Percentiles rank a stretch among this genome's conserved stretches.
Evolutionary conservation across 1,284 basidiomycete species (phyloP).

Genomic region (Fomitiporia mediterranea): DNA sequence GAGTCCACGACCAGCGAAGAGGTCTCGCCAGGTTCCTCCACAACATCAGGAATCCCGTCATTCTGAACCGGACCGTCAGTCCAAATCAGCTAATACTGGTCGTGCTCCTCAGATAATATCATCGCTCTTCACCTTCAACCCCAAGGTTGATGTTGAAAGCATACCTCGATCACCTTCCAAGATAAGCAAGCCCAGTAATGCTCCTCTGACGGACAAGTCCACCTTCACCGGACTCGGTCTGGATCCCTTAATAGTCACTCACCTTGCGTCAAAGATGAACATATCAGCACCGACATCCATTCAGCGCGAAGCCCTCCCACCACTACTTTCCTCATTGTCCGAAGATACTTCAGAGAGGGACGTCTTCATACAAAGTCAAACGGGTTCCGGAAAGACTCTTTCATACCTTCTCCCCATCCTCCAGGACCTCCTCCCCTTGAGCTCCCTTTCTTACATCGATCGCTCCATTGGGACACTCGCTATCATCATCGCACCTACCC

Average conservation of each 20-base stretch:
- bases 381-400: constrained; percentile 96
- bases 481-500: constrained; percentile 91
- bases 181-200: constrained; percentile 70
- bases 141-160: constrained; percentile 48
- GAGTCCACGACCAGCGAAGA: constrained; percentile 31
- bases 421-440: constrained; percentile 89
- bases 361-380: constrained; percentile 95
- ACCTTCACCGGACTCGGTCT: constrained; percentile 76
- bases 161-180: constrained; percentile 28
- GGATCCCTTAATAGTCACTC: constrained; percentile 75
- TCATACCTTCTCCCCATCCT: constrained; percentile 94
- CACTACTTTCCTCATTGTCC: constrained; percentile 51
- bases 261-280: constrained; percentile 78
- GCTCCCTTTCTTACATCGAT: constrained; percentile 84
- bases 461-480: constrained; percentile 86
- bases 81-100: constrained; percentile 28
- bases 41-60: constrained; percentile 20
- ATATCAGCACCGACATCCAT: constrained; percentile 89
- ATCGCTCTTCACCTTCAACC: constrained; percentile 86
- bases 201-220: constrained; percentile 69
- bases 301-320: constrained; percentile 78
- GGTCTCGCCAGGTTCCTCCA: constrained; percentile 33
- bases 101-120: constrained; percentile 76
- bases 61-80: constrained; percentile 22
- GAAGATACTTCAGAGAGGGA: constrained; percentile 54